phyloP scores from a whole-genome alignment of 805 yeast species.

The Candida saitoana region DNA sequence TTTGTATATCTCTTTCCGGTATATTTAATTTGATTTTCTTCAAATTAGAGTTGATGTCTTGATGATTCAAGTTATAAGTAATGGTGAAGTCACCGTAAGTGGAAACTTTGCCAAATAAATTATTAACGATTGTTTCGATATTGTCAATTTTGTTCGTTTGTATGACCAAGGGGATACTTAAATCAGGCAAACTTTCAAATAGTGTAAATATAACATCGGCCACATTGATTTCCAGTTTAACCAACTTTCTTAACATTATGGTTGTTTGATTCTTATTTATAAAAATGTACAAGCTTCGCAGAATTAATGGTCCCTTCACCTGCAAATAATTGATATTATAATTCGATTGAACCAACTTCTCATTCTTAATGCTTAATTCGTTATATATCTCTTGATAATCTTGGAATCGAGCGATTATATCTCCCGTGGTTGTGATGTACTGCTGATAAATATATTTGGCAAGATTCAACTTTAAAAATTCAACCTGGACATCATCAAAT shows the following conservation, averaged over 20 bases:
- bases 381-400: constrained; percentile 10
- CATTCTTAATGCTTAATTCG: constrained; percentile 9
- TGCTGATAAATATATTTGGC: constrained; percentile 11
- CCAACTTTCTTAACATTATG: constrained; percentile 1
- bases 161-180: constrained; percentile 8
- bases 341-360: constrained; percentile 1
- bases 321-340: constrained; percentile 7
- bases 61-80: not conserved
- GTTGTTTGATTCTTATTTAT: constrained; percentile 5
- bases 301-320: constrained; percentile 8
- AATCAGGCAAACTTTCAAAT: constrained; percentile 9
- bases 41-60: constrained; percentile 14
- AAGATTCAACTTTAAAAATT: constrained; percentile 7
- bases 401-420: constrained; percentile 9
- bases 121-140: constrained; percentile 6
- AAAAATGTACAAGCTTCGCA: constrained; percentile 11
- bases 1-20: constrained; percentile 16
- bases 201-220: constrained; percentile 5
- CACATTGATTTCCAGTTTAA: not conserved
- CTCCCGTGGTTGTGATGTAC: constrained; percentile 6
- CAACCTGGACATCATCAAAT: constrained; percentile 8
- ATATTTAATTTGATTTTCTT: constrained; percentile 20
- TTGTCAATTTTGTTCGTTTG: constrained; percentile 7
- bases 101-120: constrained; percentile 8
- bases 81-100: constrained; percentile 1